Conservation (phyloP, 352 stramenopile genomes). For the Phytophthora lateralis region DNA sequence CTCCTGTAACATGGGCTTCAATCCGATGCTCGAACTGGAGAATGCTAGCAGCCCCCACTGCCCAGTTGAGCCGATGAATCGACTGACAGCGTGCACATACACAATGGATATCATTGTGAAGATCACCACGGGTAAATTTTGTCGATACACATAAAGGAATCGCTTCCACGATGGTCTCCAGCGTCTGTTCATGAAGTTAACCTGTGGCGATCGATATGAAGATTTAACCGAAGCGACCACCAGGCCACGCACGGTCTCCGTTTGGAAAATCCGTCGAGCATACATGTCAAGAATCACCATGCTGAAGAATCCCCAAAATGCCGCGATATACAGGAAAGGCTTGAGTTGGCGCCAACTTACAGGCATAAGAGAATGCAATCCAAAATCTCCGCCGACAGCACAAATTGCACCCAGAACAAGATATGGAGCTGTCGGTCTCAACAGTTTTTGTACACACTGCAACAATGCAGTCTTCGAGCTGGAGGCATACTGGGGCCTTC, state of each 20-base stretch:
- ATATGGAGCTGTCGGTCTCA: not conserved
- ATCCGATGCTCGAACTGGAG: constrained; percentile 10
- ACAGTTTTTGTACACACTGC: constrained; percentile 7
- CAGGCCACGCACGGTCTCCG: constrained; percentile 18
- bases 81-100: constrained; percentile 21
- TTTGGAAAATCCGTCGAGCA: constrained; percentile 17
- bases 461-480: constrained; percentile 3
- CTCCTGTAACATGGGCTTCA: constrained; percentile 31
- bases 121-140: constrained; percentile 8
- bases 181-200: not conserved
- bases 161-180: constrained; percentile 5
- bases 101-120: constrained; percentile 18
- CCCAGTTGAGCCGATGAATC: constrained; percentile 1
- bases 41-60: constrained; percentile 17
- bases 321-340: constrained; percentile 18
- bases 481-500: not conserved
- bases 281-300: constrained; percentile 16
- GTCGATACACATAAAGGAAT: constrained; percentile 16
- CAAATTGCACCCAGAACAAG: constrained; percentile 3
- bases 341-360: constrained; percentile 5
- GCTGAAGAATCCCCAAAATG: constrained; percentile 15
- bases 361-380: constrained; percentile 4
- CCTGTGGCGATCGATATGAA: not conserved
- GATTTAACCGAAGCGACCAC: not conserved
- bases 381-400: constrained; percentile 6